Evolutionary conservation across 768 basidiomycete genomes (phyloP).

Genomic region (Termitomyces sp.): DNA sequence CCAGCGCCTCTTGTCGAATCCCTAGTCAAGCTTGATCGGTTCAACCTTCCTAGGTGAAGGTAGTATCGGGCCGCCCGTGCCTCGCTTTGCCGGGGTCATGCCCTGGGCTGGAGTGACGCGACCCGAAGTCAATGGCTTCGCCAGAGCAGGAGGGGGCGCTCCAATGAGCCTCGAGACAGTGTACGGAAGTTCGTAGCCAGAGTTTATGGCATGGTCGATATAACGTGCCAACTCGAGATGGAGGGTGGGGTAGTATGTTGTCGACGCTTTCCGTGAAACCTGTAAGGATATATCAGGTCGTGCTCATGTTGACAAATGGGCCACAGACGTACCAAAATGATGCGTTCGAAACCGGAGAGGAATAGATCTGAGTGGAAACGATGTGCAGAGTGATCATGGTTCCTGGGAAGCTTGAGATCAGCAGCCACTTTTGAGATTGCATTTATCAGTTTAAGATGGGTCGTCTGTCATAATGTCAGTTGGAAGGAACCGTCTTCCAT

Average conservation of each 20-base stretch:
- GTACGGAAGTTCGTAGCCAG: constrained; percentile 79
- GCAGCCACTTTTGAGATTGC: constrained; percentile 62
- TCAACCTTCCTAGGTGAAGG: constrained; percentile 41
- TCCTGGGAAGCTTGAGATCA: constrained; percentile 58
- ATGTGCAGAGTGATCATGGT: constrained; percentile 72
- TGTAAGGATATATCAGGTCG: constrained; percentile 22
- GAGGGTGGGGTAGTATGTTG: constrained; percentile 88
- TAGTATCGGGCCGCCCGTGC: constrained; percentile 23
- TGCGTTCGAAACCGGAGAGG: constrained; percentile 86
- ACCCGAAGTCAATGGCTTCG: constrained; percentile 35
- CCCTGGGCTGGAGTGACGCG: constrained; percentile 19
- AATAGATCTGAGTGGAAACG: constrained; percentile 86
- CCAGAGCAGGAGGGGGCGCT: constrained; percentile 60
- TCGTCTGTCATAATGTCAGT: constrained; percentile 49
- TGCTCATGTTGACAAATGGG: not conserved
- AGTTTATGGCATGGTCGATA: constrained; percentile 55
- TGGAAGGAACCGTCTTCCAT: not conserved
- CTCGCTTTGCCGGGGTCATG: constrained; percentile 19
- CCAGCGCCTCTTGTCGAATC: not conserved
- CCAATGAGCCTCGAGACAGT: constrained; percentile 77
- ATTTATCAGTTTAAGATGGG: constrained; percentile 85
- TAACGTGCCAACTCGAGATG: constrained; percentile 94
- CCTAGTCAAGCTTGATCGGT: constrained; percentile 34
- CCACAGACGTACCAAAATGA: constrained; percentile 65
- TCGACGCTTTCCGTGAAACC: constrained; percentile 94